phyloP scores from a whole-genome alignment of 805 yeast genomes.

The Ascoidea tarda region DNA sequence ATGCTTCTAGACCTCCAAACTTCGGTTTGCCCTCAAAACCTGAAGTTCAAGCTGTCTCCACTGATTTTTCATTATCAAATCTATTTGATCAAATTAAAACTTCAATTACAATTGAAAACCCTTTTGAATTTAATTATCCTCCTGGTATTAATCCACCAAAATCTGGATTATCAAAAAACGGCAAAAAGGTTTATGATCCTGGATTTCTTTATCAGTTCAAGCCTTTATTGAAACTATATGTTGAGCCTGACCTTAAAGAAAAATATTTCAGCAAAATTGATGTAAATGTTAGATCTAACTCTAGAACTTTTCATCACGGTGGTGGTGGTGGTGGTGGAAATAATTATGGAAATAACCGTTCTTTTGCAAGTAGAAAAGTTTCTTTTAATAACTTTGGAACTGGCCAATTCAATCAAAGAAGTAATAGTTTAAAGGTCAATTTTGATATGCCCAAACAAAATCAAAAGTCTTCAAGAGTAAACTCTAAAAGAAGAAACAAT shows the following conservation, averaged over 20 bases:
- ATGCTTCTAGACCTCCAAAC: too few relatives aligned
- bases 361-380: background rate
- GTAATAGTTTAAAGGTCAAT: too few relatives aligned
- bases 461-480: too few relatives aligned
- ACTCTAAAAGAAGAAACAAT: too few relatives aligned
- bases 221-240: conserved; percentile 24
- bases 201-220: conserved; percentile 70
- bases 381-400: background rate
- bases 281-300: background rate
- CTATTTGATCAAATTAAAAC: conserved; percentile 33
- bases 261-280: conserved; percentile 4
- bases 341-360: too few relatives aligned
- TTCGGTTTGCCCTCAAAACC: conserved; percentile 8
- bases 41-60: conserved; percentile 5
- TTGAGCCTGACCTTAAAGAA: conserved; percentile 34
- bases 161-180: conserved; percentile 13
- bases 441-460: too few relatives aligned
- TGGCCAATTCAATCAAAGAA: too few relatives aligned
- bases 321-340: too few relatives aligned
- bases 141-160: conserved; percentile 34
- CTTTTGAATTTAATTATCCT: conserved; percentile 41
- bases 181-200: conserved; percentile 43
- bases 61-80: conserved; percentile 33
- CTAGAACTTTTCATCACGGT: too few relatives aligned
- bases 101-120: conserved; percentile 40